These are phyloP conservation scores for Inonotus obliquus DNA, from an alignment of 1,284 basidiomycete species.

Conservation along the genomic window DNA sequence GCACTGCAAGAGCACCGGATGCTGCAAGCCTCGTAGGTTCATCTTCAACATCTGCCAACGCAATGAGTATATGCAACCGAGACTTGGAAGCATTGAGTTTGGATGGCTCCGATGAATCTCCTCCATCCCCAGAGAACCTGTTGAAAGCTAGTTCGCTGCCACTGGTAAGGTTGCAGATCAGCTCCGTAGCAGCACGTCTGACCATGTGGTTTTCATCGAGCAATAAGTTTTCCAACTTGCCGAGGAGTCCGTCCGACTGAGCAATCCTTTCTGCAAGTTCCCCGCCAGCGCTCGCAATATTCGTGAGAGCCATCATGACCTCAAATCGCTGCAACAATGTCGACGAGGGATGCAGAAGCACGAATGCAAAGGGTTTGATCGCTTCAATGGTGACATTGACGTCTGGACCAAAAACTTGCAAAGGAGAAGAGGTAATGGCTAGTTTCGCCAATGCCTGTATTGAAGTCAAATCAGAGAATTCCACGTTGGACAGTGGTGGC, in stretches of 20 bases:
- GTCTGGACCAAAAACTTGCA: slow-evolving; percentile 85
- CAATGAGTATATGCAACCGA: slow-evolving; percentile 78
- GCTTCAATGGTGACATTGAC: slow-evolving; percentile 74
- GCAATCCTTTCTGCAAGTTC: slow-evolving; percentile 64
- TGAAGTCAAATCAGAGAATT: slow-evolving; percentile 54
- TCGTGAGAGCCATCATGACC: slow-evolving; percentile 92
- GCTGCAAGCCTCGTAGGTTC: slow-evolving; percentile 78
- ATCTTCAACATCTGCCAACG: slow-evolving; percentile 83
- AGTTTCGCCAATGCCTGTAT: slow-evolving; percentile 92
- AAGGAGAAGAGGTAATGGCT: slow-evolving; percentile 84
- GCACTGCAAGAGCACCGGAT: slow-evolving; percentile 77
- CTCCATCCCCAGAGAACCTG: slow-evolving; percentile 53
- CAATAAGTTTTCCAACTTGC: slow-evolving; percentile 75
- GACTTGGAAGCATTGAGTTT: slow-evolving; percentile 38
- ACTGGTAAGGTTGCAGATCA: slow-evolving; percentile 89
- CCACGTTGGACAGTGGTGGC: slow-evolving; percentile 29
- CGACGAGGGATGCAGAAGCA: slow-evolving; percentile 66
- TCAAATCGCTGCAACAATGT: slow-evolving; percentile 86
- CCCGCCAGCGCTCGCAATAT: slow-evolving; percentile 78
- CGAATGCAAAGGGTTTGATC: slow-evolving; percentile 68
- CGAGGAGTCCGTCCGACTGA: slow-evolving; percentile 54
- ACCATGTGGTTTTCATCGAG: slow-evolving; percentile 81
- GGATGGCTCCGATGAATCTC: slow-evolving; percentile 29
- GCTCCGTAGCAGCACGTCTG: slow-evolving; percentile 83
- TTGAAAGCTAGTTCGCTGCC: slow-evolving; percentile 74